These are phyloP conservation scores for Eimeria sp. DNA, from an alignment of 169 alveolate species.

Conservation along the genomic window DNA sequence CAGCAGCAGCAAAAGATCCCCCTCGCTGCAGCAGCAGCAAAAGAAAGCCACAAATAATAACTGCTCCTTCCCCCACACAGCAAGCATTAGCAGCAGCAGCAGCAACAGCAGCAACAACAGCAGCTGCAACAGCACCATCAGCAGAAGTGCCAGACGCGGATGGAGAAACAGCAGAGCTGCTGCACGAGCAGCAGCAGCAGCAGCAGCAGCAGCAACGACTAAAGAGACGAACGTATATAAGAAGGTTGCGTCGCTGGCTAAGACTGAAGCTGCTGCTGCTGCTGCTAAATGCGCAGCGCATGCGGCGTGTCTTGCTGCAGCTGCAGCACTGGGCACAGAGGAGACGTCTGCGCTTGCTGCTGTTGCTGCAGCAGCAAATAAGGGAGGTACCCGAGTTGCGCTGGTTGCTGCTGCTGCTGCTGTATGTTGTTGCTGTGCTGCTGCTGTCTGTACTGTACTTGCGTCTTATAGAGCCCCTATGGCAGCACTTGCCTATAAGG, in stretches of 20 bases:
- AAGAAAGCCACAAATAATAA: too few relatives aligned
- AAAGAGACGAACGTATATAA: not conserved
- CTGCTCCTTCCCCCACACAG: not conserved
- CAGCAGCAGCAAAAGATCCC: not conserved
- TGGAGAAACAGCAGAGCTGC: not conserved
- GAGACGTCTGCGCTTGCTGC: not conserved
- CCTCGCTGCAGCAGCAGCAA: not conserved
- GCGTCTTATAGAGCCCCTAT: not conserved
- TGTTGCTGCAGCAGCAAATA: slow-evolving; percentile 41
- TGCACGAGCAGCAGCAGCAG: not conserved
- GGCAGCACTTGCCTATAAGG: not conserved
- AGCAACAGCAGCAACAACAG: slow-evolving; percentile 7
- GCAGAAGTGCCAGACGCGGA: not conserved
- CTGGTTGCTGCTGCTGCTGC: not conserved
- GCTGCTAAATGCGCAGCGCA: not conserved
- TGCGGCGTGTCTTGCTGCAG: slow-evolving; percentile 18
- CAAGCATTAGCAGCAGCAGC: slow-evolving; percentile 8
- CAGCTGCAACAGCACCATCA: slow-evolving; percentile 15
- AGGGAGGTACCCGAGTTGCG: slow-evolving; percentile 49
- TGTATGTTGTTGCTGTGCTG: slow-evolving; percentile 22
- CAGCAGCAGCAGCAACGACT: slow-evolving; percentile 55
- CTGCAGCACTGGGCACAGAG: slow-evolving; percentile 1
- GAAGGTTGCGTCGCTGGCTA: slow-evolving; percentile 28
- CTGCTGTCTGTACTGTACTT: not conserved
- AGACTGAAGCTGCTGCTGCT: slow-evolving; percentile 60